These are phyloP conservation scores for Corylus heterophylla DNA, from an alignment of 306 rosid species.

Conservation along the genomic window DNA sequence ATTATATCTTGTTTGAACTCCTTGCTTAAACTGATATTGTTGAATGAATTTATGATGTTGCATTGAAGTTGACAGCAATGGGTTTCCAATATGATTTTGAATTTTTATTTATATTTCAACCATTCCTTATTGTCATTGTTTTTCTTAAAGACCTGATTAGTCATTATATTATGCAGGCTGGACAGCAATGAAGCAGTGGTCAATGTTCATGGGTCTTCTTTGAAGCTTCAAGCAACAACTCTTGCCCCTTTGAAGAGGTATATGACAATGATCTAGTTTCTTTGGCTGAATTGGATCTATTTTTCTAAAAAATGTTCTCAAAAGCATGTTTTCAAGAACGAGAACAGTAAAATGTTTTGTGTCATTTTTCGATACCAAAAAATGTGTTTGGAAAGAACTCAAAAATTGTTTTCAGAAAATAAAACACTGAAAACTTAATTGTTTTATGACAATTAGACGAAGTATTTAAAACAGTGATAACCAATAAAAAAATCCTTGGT, in stretches of 20 bases:
- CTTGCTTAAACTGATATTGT: not conserved
- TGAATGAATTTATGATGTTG: conserved; percentile 4
- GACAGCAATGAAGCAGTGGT: conserved; percentile 42
- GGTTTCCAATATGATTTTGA: not conserved
- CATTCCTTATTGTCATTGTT: conserved; percentile 7
- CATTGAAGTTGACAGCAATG: not conserved
- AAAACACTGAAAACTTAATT: not conserved
- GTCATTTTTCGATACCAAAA: not conserved
- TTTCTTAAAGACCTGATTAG: conserved; percentile 32
- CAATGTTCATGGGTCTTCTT: conserved; percentile 32
- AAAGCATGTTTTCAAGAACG: not conserved
- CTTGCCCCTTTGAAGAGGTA: conserved; percentile 77
- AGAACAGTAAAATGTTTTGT: not conserved
- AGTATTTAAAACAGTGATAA: not conserved
- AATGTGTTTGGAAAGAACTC: not conserved
- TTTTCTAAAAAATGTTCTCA: not conserved
- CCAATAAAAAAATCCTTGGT: not conserved
- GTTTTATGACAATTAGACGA: not conserved
- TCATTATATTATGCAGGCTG: conserved; percentile 45
- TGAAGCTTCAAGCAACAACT: conserved; percentile 48
- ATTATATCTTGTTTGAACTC: not conserved
- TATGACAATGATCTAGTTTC: conserved; percentile 4
- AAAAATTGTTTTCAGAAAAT: too few relatives aligned
- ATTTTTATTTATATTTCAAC: not conserved
- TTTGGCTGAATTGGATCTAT: not conserved